Base-by-base conservation (phyloP, 805 yeast genomes). In the Cyberlindnera suaveolens region DNA sequence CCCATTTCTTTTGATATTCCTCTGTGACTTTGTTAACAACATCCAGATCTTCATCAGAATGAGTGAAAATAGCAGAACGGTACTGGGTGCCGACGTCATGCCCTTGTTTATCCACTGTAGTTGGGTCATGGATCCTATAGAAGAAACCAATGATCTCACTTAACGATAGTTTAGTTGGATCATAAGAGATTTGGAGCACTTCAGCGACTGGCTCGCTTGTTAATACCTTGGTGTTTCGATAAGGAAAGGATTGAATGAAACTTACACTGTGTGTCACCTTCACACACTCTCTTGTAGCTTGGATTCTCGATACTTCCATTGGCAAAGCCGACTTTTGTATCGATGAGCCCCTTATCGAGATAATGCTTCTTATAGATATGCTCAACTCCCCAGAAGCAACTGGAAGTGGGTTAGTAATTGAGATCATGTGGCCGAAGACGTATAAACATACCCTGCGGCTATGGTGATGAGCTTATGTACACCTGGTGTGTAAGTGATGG, bases 51-150 rank as follows among this genome's bases (percentile, higher is more conserved):
- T 71, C 80, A 3, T 67, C 68, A 36, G 64, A 55, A 54, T 80
- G 84, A 8, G 82, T 70, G 64, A 80, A 87, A 10, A 93, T 74
- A 2, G 82, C 96, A 15, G 91, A 81, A 56, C 97, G 76, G 67
- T 91, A 91, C 63, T 93, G 98, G 1, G 91, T 78, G 9, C 99
- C 99, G 8, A 56, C 54, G 58, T 91, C 97, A 16, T 86, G 85
- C 3, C 99, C 99, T 64, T 93, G 98, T 2, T 75, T 58, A 56
- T 90, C 79, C 41, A 73, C 47, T 3, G 89, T 82, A 3, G 98
- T 93, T 38, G 99, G 98, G 64, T 93, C 98, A 62, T 91, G 99
- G 62, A 88, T 87, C 56, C 83, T 72, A 69, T 88, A 90, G 70
- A 91, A 93, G 53, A 90, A 86, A 43, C 82, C 90, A 35, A 87